Base-by-base conservation (phyloP, 164 flowering plant species). In the Santalum album region DNA sequence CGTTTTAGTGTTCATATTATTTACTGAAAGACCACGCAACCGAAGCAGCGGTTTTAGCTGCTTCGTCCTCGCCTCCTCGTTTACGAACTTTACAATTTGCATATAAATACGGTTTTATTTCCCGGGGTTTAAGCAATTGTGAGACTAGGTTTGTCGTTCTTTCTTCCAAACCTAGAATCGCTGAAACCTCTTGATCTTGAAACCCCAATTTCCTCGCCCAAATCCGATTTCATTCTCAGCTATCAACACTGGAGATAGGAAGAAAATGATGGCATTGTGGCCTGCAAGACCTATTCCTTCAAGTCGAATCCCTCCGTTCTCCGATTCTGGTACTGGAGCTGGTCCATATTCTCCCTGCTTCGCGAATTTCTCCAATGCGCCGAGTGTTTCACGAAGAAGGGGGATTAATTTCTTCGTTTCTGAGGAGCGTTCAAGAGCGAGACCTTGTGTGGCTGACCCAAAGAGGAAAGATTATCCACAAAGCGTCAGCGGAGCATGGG, bases 401-500 rank as follows among this genome's bases (percentile, higher is more conserved):
- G 7, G 12, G 36, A 6, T 32, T 32, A 6, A 9, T 38, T 14
- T 14, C 42, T 38, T 38, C 14, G 17, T 15, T 15, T 38, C 42
- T 3, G 42, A 9, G 42, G 14, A 38, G 42, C 42, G 14, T 12
- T 10, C 16, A 15, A 14, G 16, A 15, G 17, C 42, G 12, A 65
- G 56, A 26, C 44, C 25, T 35, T 32, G 15, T 50, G 51, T 16
- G 18, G 48, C 20, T 22, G 27, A 22, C 38, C 40, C 63, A n/a
- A 69, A 56, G 16, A 17, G 40, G 50, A 9, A 21, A 45, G 21
- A 29, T 29, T 29, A 3, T 29, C 34, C 68, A 32, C 25, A 55
- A 15, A 67, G 25, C 14, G 55, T 53, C 55, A 25, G 1, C 45
- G 71, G 61, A 11, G 36, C 24, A 26, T 81, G 96, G 96, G 96